Base-by-base conservation (phyloP, 305 asterid genomes). In the Fraxinus greggii region DNA sequence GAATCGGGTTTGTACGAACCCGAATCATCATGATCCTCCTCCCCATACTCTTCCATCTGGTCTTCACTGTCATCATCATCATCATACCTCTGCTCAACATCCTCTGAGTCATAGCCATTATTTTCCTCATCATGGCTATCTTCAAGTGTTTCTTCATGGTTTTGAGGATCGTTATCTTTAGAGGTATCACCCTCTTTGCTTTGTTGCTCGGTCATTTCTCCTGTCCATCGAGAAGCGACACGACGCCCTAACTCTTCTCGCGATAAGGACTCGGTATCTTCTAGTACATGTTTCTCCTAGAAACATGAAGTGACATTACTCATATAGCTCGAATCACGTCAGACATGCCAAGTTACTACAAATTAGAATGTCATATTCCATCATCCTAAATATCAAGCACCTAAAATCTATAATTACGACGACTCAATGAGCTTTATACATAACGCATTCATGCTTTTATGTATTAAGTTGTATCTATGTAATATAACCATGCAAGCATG, bases 191-290 rank as follows among this genome's bases (percentile, higher is more conserved):
- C 51, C 80, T 85, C 92, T 84, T 92, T 90, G 78, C 84, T 88
- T 75, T 86, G 86, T 75, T 93, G 88, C 82, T 87, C 91, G 2
- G 87, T 75, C 88, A 88, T 94, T 83, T 89, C 95, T 82, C 98
- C 94, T 1, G 98, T 93, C 99, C 98, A 96, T 80, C 99, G 93
- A 54, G 98, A 94, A 63, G 97, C 99, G 31, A 96, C 89, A 78
- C 79, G 93, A 65, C 98, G 97, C 48, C 98, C 99, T 80, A 96
- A 85, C 87, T 96, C 99, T 86, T 96, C 99, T 87, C 86, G 91
- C 70, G 99, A 94, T 82, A 94, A 86, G 80, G 98, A 89, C 45
- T 90, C 95, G 0, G 63, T 54, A 84, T 84, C 88, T 84, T 86
- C 92, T 81, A 82, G 85, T 42, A 70, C 86, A 83, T 83, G 85